Percentiles rank a stretch among this genome's conserved stretches.
These are phyloP conservation scores for Aspergillus versicolor DNA, from an alignment of 2,329 filamentous ascomycete genomes.

Conservation along the genomic window DNA sequence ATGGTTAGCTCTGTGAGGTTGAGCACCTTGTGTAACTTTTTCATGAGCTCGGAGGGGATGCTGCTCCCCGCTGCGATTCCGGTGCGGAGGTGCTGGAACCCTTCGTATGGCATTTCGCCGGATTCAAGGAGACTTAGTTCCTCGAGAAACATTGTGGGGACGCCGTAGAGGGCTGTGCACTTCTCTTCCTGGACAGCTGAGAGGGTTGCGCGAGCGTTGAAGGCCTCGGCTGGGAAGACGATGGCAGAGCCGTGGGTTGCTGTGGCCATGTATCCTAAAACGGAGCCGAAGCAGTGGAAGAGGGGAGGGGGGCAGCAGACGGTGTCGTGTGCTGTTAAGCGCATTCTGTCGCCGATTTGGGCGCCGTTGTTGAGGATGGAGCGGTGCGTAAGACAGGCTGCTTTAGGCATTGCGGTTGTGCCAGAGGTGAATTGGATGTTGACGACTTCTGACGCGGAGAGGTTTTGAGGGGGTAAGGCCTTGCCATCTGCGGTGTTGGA, in stretches of 20 bases:
- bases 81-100: constrained; percentile 70
- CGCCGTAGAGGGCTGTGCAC: constrained; percentile 76
- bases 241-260: constrained; percentile 78
- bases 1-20: constrained; percentile 84
- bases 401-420: constrained; percentile 89
- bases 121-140: constrained; percentile 73
- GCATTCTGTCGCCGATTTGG: constrained; percentile 82
- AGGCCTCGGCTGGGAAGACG: constrained; percentile 82
- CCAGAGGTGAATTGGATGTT: constrained; percentile 98
- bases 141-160: constrained; percentile 92
- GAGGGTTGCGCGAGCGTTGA: constrained; percentile 74
- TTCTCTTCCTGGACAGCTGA: constrained; percentile 61
- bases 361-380: constrained; percentile 91
- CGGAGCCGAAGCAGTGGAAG: constrained; percentile 77
- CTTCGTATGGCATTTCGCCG: constrained; percentile 47
- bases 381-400: constrained; percentile 80
- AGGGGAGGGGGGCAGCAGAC: constrained; percentile 63
- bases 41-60: constrained; percentile 75
- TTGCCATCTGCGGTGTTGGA: constrained; percentile 41
- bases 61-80: constrained; percentile 86
- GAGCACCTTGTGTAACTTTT: constrained; percentile 64
- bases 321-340: constrained; percentile 69
- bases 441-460: constrained; percentile 68
- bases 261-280: constrained; percentile 94
- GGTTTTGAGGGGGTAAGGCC: constrained; percentile 47